Evolutionary conservation across 2,329 filamentous ascomycete species (phyloP).

Genomic region (Lachnellula arida): DNA sequence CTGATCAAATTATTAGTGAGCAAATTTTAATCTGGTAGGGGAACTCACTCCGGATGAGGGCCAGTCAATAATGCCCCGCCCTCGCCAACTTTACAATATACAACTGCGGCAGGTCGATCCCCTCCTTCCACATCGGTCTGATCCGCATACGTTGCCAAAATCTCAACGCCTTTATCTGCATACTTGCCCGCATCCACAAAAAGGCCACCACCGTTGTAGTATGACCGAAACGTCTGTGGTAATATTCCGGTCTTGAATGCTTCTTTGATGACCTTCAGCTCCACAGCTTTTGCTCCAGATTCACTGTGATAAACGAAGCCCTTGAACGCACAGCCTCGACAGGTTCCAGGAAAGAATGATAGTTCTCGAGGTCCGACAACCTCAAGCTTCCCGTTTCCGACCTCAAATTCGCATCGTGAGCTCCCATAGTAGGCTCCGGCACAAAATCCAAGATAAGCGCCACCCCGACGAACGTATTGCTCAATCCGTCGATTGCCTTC

Average conservation of each 20-base stretch:
- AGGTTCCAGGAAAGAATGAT: slow-evolving; percentile 80
- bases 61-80: slow-evolving; percentile 78
- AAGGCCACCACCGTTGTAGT: slow-evolving; percentile 92
- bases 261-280: slow-evolving; percentile 58
- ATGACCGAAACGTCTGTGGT: slow-evolving; percentile 63
- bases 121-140: slow-evolving; percentile 73
- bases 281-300: slow-evolving; percentile 69
- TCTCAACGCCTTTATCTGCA: slow-evolving; percentile 62
- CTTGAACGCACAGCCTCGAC: slow-evolving; percentile 78
- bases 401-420: slow-evolving; percentile 82
- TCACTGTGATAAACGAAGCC: slow-evolving; percentile 92
- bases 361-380: slow-evolving; percentile 83
- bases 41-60: slow-evolving; percentile 81
- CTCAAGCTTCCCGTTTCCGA: slow-evolving; percentile 74
- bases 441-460: slow-evolving; percentile 85
- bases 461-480: slow-evolving; percentile 81
- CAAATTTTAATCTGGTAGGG: background rate
- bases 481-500: slow-evolving; percentile 78
- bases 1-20: slow-evolving; percentile 42
- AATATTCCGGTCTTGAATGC: slow-evolving; percentile 50
- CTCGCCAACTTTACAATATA: slow-evolving; percentile 78
- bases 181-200: slow-evolving; percentile 74
- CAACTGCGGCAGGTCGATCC: slow-evolving; percentile 71
- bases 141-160: slow-evolving; percentile 76
- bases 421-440: slow-evolving; percentile 91